Evolutionary conservation across 2,329 filamentous ascomycete genomes (phyloP), one percentile per base, ranked within the genome.

Genomic region (Fusarium sp.): DNA sequence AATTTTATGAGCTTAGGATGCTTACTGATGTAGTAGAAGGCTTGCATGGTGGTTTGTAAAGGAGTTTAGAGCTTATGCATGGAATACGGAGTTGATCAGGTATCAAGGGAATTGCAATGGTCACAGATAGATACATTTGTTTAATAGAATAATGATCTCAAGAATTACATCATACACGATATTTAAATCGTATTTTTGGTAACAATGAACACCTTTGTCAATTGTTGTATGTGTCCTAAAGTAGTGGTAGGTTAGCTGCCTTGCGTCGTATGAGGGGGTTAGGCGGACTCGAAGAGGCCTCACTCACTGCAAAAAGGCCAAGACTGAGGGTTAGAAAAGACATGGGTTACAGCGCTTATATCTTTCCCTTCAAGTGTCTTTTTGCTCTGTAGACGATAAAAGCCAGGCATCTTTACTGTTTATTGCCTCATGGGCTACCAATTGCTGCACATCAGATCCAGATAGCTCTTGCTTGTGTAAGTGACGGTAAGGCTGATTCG

Each of bases 1-100:
- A 84, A 74, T 94, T 90, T 77, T 97, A 96, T 81, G 90, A 89
- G 8, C 83, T 98, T 77, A 88, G 89, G 77, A 95, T 98, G 92
- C 80, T 99, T 79, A 88, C 87, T 66, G 89, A 86, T 70, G 91
- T 97, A 51, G 91, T 95, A 8, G 86, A 87, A 66, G 90, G 89
- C 60, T 85, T 95, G 63, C 74, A 84, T 66, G 80, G 77, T 50
- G 83, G 79, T 11, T 71, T 88, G 65, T 89, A 62, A 77, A 73
- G 59, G 59, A 64, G 64, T 63, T 59, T 30, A 53, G 30, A 40
- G 32, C 47, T 40, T 40, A 62, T 18, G 57, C 65, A 71, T 73
- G 58, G 58, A 65, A 50, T 5, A 59, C 18, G 72, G 72, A 71
- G 72, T 73, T 58, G 51, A 63, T 55, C 30, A 52, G 63, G 63